phyloP scores from a whole-genome alignment of 1,284 basidiomycete species.

The Puccinia horiana region DNA sequence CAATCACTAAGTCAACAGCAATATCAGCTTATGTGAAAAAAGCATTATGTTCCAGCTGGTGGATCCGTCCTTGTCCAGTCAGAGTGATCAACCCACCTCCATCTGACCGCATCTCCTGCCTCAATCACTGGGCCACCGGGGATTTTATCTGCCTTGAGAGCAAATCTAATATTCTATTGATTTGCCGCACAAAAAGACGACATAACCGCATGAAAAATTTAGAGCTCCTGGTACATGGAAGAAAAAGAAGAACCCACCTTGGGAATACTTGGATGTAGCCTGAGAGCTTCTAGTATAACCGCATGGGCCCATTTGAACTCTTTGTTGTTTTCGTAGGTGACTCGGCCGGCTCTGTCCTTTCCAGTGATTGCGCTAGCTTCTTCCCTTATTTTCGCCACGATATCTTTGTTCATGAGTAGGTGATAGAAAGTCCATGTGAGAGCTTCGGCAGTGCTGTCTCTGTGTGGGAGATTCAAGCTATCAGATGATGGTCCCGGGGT shows the following conservation, averaged over 20 bases:
- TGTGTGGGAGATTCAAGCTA: not conserved
- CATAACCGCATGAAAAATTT: not conserved
- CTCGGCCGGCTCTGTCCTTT: not conserved
- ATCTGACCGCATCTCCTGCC: slow-evolving; percentile 31
- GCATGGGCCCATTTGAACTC: slow-evolving; percentile 49
- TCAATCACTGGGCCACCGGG: slow-evolving; percentile 26
- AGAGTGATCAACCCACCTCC: slow-evolving; percentile 6
- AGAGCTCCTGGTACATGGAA: not conserved
- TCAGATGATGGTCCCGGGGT: not conserved
- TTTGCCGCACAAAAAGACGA: too few relatives aligned
- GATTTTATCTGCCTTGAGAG: slow-evolving; percentile 22
- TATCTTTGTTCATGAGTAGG: slow-evolving; percentile 20
- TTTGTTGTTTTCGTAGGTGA: slow-evolving; percentile 46
- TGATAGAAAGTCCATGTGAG: slow-evolving; percentile 39
- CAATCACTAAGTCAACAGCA: too few relatives aligned
- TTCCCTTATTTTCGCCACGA: slow-evolving; percentile 18
- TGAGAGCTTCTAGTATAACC: slow-evolving; percentile 51
- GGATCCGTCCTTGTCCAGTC: not conserved
- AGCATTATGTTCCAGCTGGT: too few relatives aligned
- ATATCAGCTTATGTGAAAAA: too few relatives aligned
- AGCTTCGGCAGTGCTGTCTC: slow-evolving; percentile 38
- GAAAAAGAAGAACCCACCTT: not conserved
- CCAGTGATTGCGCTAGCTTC: not conserved
- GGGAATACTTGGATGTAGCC: slow-evolving; percentile 51
- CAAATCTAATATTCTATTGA: slow-evolving; percentile 34